Percentiles rank a stretch among this genome's conserved stretches.
Conservation (phyloP, 495 filamentous ascomycete species). For the Penicillium canariense region DNA sequence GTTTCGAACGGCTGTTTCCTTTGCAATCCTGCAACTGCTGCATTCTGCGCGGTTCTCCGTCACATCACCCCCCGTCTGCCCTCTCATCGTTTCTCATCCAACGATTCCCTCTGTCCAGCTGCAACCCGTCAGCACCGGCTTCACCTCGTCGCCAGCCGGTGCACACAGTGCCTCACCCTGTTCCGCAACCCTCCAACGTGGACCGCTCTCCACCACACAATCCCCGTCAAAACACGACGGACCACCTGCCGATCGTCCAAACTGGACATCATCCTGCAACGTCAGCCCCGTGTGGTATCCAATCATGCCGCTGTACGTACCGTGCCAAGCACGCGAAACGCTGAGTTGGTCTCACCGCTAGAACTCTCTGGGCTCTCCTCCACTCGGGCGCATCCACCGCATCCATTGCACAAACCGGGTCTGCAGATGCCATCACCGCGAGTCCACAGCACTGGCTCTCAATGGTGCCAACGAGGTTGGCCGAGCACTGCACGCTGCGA, state of each 20-base stretch:
- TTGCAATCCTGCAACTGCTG: not conserved
- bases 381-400: conserved; percentile 13
- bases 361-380: conserved; percentile 12
- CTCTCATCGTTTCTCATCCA: conserved; percentile 1
- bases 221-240: conserved; percentile 12
- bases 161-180: not conserved
- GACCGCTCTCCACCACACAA: conserved; percentile 20
- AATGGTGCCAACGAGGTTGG: conserved; percentile 30
- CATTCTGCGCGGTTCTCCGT: not conserved
- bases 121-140: not conserved
- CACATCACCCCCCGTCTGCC: not conserved
- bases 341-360: conserved; percentile 35
- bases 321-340: conserved; percentile 21
- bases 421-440: conserved; percentile 31
- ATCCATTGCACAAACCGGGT: conserved; percentile 13
- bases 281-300: conserved; percentile 20
- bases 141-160: not conserved
- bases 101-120: not conserved
- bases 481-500: conserved; percentile 30
- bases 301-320: conserved; percentile 18
- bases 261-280: conserved; percentile 29
- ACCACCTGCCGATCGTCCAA: conserved; percentile 27
- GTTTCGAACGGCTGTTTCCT: not conserved
- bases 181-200: conserved; percentile 22
- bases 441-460: conserved; percentile 15